phyloP scores from a whole-genome alignment of 2,329 filamentous ascomycete species.

The Arthrinium puccinioides region DNA sequence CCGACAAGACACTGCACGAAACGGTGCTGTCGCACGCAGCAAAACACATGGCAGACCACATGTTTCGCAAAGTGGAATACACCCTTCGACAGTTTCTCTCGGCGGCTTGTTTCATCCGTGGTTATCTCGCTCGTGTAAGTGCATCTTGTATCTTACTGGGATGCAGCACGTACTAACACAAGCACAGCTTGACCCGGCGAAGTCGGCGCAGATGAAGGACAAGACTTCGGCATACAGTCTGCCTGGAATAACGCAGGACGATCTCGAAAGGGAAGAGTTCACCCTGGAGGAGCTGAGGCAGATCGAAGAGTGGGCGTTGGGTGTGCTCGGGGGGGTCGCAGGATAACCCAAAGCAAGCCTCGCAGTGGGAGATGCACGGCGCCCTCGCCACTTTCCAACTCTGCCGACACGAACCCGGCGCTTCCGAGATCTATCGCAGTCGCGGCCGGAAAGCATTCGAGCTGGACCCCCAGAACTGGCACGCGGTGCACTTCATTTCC shows the following conservation, averaged over 20 bases:
- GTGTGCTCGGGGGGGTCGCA: constrained; percentile 10
- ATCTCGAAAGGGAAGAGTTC: constrained; percentile 9
- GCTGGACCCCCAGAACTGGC: constrained; percentile 21
- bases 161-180: too few species aligned
- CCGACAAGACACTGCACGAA: constrained; percentile 14
- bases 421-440: constrained; percentile 14
- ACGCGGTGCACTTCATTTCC: constrained; percentile 21
- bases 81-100: constrained; percentile 19
- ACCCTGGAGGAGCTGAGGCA: constrained; percentile 11
- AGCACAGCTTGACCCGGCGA: constrained; percentile 15
- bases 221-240: constrained; percentile 11
- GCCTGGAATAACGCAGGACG: too few species aligned
- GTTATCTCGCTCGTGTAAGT: constrained; percentile 20
- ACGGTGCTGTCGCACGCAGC: constrained; percentile 15
- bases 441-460: constrained; percentile 18
- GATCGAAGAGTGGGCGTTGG: constrained; percentile 18
- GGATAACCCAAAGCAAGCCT: constrained; percentile 11
- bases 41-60: constrained; percentile 16
- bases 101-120: constrained; percentile 18
- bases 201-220: constrained; percentile 13
- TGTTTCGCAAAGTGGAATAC: constrained; percentile 20
- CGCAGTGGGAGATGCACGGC: constrained; percentile 22
- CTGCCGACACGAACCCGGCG: constrained; percentile 12
- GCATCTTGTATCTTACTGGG: too few species aligned
- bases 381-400: constrained; percentile 20